Base-by-base conservation (phyloP, 2,329 filamentous ascomycete species). In the Leptodontidium sp. region DNA sequence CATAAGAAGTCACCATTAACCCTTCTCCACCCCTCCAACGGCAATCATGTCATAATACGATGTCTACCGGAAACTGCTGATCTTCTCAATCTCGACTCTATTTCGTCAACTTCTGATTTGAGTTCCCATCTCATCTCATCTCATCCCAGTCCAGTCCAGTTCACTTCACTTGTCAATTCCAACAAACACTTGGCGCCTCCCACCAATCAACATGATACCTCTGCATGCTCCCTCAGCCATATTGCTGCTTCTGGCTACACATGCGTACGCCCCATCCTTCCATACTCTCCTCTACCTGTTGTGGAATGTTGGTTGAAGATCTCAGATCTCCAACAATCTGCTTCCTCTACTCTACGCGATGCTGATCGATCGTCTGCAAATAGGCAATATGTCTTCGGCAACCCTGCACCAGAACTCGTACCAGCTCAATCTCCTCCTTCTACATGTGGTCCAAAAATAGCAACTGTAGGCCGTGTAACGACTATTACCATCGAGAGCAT, bases 401-500 rank as follows among this genome's bases (percentile, higher is more conserved):
- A 59, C 55, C 9, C 57, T 43, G 57, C 35, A 26, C 21, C 21
- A 26, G 35, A 59, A 24, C 38, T 59, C 38, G 38, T 59, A 21
- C 8, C 21, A 43, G n/a, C 38, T 45, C n/a, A 38, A 29, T 35
- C 57, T 26, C 9, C 38, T 45, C 57, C 49, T 29, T 40, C 21
- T 4, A 67, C 65, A 15, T 68, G 68, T 52, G 59, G 63, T 21
- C 61, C 66, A 58, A 70, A 67, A 12, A 47, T 68, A 40, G 66
- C 67, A 49, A 70, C 57, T 12, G 59, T 70, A n/a, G 64, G 67
- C 50, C 68, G 65, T 21, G 62, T 72, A 52, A 73, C 65, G 14
- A 74, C 65, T 8, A 65, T 73, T 64, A 69, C 70, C 12, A 64
- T 70, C 2, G 53, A 64, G 49, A 65, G 64, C 14, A 47, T 68